Percentiles rank a stretch among this genome's conserved stretches.
These are phyloP conservation scores for Xerocomus nothofagi DNA, from an alignment of 1,284 basidiomycete genomes.

Conservation along the genomic window DNA sequence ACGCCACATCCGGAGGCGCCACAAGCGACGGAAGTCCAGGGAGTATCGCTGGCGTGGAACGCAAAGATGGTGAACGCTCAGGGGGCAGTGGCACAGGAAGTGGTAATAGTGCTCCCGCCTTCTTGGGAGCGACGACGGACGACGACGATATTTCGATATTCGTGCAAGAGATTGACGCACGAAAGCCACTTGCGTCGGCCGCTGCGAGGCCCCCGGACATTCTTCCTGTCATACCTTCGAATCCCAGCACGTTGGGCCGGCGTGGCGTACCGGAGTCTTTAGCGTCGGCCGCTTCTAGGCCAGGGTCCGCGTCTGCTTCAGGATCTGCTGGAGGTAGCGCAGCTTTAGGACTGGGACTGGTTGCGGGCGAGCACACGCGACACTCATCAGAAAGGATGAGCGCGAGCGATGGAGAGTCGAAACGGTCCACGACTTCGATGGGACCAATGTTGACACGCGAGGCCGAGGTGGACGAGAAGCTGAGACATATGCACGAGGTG, in stretches of 20 bases:
- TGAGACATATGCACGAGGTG: constrained; percentile 62
- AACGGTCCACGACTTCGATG: constrained; percentile 23
- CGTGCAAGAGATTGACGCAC: constrained; percentile 69
- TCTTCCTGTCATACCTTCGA: background rate
- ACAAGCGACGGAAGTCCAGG: constrained; percentile 40
- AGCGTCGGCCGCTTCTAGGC: constrained; percentile 3
- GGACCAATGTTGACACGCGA: constrained; percentile 59
- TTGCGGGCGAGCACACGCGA: constrained; percentile 19
- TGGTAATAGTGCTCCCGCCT: constrained; percentile 34
- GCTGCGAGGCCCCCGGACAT: constrained; percentile 16
- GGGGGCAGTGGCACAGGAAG: constrained; percentile 10
- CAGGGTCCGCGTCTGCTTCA: constrained; percentile 1
- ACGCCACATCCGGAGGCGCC: constrained; percentile 44
- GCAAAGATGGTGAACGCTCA: constrained; percentile 24
- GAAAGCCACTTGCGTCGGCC: constrained; percentile 51
- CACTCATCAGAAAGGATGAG: constrained; percentile 10
- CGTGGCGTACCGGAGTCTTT: background rate
- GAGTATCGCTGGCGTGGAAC: constrained; percentile 27
- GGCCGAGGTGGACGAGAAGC: constrained; percentile 59
- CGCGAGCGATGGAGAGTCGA: constrained; percentile 20
- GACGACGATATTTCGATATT: constrained; percentile 76
- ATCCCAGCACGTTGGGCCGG: constrained; percentile 3
- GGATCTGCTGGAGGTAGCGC: background rate
- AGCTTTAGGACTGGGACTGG: constrained; percentile 18
- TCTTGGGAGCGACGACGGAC: constrained; percentile 52